Conservation (phyloP, 2,329 filamentous ascomycete species). For the Aspergillus spinulosporus region DNA sequence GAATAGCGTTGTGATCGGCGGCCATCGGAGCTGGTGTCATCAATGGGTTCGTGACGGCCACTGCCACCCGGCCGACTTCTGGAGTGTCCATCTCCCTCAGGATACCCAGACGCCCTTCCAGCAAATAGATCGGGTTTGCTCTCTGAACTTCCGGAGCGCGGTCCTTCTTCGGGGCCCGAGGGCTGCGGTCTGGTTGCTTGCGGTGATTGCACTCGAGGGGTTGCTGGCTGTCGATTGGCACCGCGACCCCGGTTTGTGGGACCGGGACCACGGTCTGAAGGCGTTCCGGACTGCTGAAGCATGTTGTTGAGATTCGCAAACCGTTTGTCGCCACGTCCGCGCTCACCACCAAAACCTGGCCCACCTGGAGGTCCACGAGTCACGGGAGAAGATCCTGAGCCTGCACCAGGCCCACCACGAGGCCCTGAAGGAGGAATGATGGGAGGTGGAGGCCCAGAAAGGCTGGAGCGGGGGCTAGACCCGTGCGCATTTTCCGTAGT, state of each 20-base stretch:
- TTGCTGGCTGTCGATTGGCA: constrained; percentile 35
- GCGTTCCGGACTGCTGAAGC: constrained; percentile 46
- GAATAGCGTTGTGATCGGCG: constrained; percentile 35
- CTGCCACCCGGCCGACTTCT: constrained; percentile 30
- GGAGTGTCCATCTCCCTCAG: constrained; percentile 30
- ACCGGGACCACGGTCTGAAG: constrained; percentile 35
- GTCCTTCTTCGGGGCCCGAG: constrained; percentile 29
- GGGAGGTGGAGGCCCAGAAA: constrained; percentile 25
- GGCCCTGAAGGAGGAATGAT: constrained; percentile 44
- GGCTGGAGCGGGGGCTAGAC: constrained; percentile 26
- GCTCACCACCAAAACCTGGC: constrained; percentile 38
- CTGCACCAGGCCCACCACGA: constrained; percentile 37
- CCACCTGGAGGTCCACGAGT: constrained; percentile 41
- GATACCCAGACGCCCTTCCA: constrained; percentile 26
- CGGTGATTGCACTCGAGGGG: constrained; percentile 33
- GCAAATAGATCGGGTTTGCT: constrained; percentile 38
- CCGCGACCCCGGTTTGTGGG: constrained; percentile 44
- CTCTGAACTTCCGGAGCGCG: constrained; percentile 19
- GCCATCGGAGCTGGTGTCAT: constrained; percentile 36
- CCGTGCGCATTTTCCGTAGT: constrained; percentile 23
- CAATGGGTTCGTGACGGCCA: constrained; percentile 36
- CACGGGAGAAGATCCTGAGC: constrained; percentile 37
- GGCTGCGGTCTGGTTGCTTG: constrained; percentile 36
- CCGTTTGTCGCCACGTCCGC: constrained; percentile 48
- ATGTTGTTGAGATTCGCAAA: constrained; percentile 50